Evolutionary conservation across 768 basidiomycete genomes (phyloP), one percentile per base, ranked within the genome.

Genomic region (Termitomyces sp.): DNA sequence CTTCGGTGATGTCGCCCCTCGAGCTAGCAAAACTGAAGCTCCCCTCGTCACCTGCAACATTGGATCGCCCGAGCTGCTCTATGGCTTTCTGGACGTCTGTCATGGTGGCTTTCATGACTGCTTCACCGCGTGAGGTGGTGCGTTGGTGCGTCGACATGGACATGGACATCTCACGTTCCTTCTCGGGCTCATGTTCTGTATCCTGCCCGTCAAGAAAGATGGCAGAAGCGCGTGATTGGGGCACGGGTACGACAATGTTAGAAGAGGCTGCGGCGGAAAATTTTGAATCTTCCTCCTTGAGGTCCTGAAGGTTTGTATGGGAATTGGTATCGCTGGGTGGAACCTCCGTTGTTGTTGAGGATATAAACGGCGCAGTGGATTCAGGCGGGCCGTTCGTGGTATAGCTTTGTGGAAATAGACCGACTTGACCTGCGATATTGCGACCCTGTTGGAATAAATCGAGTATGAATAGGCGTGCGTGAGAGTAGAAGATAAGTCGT

Each of bases 81-180:
- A 95, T 94, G 20, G 93, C 93, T 63, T 91, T 77, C 71, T 96
- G 91, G 6, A 96, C 91, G 58, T 95, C 93, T 3, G 89, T 93
- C 80, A 95, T 81, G 2, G 93, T 96, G 1, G 88, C 91, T 41
- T 84, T 83, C 90, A 96, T 93, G 58, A 89, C 82, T 61, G 83
- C 84, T 14, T 81, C 76, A 46, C 75, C 73, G 43, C 66, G 68
- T 16, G 67, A 64, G 9, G 65, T 48, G 33, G 55, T 58, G 10
- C 65, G 58, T n/a, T 65, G 61, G 30, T 62, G 67, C 62, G 67
- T 66, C 44, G 52, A 58, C 44, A 63, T 66, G 48, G 67, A 32
- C 1, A 5, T n/a, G 16, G 32, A 44, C 20, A 9, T 63, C n/a
- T 71, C 71, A 26, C 64, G 64, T 23, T 63, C 67, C 20, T 70